Base-by-base conservation (phyloP, 1,284 basidiomycete genomes). In the Puccinia polysora region DNA sequence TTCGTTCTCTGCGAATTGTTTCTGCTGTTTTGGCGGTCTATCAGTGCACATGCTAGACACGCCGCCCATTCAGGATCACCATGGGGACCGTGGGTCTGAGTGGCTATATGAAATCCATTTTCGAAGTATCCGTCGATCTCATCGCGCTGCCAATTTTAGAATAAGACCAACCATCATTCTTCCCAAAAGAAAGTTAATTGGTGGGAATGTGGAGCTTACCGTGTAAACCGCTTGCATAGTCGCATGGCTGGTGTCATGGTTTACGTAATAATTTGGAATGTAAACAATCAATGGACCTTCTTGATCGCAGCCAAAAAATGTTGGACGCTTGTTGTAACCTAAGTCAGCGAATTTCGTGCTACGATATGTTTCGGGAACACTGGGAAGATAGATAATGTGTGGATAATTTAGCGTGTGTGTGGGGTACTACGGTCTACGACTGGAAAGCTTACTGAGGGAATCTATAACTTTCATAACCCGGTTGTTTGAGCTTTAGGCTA, bases 291-390 rank as follows among this genome's bases (percentile, higher is more conserved):
- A 14, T 14, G 67, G 67, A 18, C 25, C 55, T 20, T 55, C 36
- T 45, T 62, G 23, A 34, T 52, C 15, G 40, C 67, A 70, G 12
- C 67, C 67, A 40, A 70, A 70, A 15, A 70, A 70, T 14, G 67
- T 70, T 4, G 67, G 67, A 10, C 67, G 43, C 30, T 53, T 70
- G 45, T 59, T 47, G 47, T 70, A 70, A n/a, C 68, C 68, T 20
- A 36, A 20, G 0, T 23, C 20, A 28, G n/a, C 53, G 47, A 70
- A 70, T n/a, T 23, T 70, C 10, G 30, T 23, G 20, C 49, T n/a
- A 34, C 49, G 20, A 28, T 53, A 50, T 2, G 68, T 49, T 2
- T 70, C 45, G 2, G 68, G 67, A 15, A 70, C n/a, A 23, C 67
- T 70, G 10, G 30, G 43, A 49, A 8, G 14, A 38, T 8, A 65